Evolutionary conservation across 192 early-diverging fungal genomes (phyloP), one percentile per base, ranked within the genome.

Genomic region (Coemansia javaensis): DNA sequence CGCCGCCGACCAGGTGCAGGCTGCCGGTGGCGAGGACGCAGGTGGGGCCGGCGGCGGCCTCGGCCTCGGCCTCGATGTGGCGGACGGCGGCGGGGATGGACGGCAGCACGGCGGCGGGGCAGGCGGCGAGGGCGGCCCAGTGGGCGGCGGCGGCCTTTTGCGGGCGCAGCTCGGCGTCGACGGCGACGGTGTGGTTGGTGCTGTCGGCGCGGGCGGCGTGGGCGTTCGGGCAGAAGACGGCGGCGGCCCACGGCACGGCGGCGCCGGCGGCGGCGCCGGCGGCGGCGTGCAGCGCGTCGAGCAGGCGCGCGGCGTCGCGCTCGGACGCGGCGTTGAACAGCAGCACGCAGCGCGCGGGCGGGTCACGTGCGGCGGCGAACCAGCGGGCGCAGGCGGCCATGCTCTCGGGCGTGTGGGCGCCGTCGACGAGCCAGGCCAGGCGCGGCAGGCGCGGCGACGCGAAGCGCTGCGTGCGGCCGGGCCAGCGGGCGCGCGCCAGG

Each of bases 381-480:
- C 81, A 82, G 30, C 49, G 40, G 12, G 59, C 72, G 30, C 81
- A 83, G 0, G 79, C 79, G 27, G 77, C 66, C 32, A 93, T 78
- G 56, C 89, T 91, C 62, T 99, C 96, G 7, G 71, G 57, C 0
- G 96, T 99, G 57, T 99, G 96, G 1, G 96, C 96, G 25, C 96
- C 96, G 65, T 99, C 96, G 40, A 94, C 69, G 63, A 81, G 86
- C 86, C 89, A 97, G 1, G 43, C 78, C 2, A 86, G 56, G 25
- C 50, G 35, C 4, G 76, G 68, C 41, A 59, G 63, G 31, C 81
- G 51, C 1, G 66, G 32, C 12, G 77, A 57, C 4, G 69, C 53
- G 31, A 88, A 65, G n/a, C 68, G 75, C 56, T 99, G 91, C 12
- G 85, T 82, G 45, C 96, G 84, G 7, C 96, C 96, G 10, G 96